Base-by-base conservation (phyloP, 108 stramenopile genomes). In the Conticribra weissflogii region DNA sequence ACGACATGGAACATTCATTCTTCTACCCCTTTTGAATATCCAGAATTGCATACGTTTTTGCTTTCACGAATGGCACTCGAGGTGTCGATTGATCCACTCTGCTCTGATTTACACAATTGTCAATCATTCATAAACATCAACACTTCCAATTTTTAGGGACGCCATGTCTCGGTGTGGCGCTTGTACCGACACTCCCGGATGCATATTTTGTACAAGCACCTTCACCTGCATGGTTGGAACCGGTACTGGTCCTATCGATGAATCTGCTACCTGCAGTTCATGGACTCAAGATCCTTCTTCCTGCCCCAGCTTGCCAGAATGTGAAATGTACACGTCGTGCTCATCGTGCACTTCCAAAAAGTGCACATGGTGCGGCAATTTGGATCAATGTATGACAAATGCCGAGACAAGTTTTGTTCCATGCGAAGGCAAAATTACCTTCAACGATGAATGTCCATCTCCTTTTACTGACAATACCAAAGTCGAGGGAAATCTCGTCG, bases 281-380 rank as follows among this genome's bases (percentile, higher is more conserved):
- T 74, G 73, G 73, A 47, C 73, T 17, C 17, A 56, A 25, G 58
- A 66, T 16, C 47, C 73, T 18, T 4, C 36, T 1, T 29, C 64
- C 5, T 74, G 73, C 46, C 72, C 72, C 7, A 54, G 7, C 3
- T 18, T 73, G 2, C 61, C 61, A 4, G 14, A 63, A 23, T 73
- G 72, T 50, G 23, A 19, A 7, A 54, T 66, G 65, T 47, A 68
- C 58, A 75, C 30, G 17, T 51, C 60, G 3, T 75, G 74, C 31
- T 48, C 54, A 5, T 61, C 72, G n/a, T 74, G 72, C 33, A 15
- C 61, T 3, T 5, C 34, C 23, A 25, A 22, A 15, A 44, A 24
- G 1, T 74, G 72, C 22, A 25, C 72, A 41, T 74, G 72, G 72
- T 74, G 72, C 52, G 54, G 55, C 25, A 24, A 55, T 50, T 34